Evolutionary conservation across 306 rosid genomes (phyloP).

Genomic region (Sphenostylis stenocarpa): DNA sequence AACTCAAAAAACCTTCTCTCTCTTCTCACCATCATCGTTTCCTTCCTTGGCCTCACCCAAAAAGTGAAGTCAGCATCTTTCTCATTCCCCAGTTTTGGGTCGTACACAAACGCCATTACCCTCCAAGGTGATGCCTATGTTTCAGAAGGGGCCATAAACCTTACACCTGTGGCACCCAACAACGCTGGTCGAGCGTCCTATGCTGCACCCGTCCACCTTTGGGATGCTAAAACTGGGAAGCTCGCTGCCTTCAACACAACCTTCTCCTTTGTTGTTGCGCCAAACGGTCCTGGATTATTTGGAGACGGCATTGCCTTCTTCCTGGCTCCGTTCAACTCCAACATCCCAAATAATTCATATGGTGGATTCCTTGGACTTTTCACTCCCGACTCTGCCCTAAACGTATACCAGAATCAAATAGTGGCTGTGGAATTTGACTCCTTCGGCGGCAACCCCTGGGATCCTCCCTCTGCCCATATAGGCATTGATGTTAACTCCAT

Average conservation of each 20-base stretch:
- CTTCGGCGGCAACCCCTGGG: constrained; percentile 30
- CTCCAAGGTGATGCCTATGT: constrained; percentile 29
- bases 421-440: constrained; percentile 51
- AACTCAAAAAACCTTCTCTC: neutral
- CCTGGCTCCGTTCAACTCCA: constrained; percentile 34
- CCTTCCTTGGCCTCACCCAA: neutral
- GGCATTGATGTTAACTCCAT: constrained; percentile 49
- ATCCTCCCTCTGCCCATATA: constrained; percentile 27
- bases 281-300: neutral
- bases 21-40: neutral
- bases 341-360: constrained; percentile 27
- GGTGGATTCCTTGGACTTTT: constrained; percentile 50
- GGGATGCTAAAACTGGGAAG: constrained; percentile 34
- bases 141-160: neutral
- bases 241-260: constrained; percentile 23
- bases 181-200: constrained; percentile 48
- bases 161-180: neutral
- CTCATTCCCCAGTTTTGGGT: neutral
- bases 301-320: constrained; percentile 51
- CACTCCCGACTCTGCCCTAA: constrained; percentile 21
- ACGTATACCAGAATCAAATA: constrained; percentile 31
- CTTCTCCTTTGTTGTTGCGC: constrained; percentile 28
- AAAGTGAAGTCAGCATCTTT: constrained; percentile 31
- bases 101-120: neutral
- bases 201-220: constrained; percentile 31